Evolutionary conservation across 192 early-diverging fungal species (phyloP).

Genomic region (Fimicolochytrium jonesii): DNA sequence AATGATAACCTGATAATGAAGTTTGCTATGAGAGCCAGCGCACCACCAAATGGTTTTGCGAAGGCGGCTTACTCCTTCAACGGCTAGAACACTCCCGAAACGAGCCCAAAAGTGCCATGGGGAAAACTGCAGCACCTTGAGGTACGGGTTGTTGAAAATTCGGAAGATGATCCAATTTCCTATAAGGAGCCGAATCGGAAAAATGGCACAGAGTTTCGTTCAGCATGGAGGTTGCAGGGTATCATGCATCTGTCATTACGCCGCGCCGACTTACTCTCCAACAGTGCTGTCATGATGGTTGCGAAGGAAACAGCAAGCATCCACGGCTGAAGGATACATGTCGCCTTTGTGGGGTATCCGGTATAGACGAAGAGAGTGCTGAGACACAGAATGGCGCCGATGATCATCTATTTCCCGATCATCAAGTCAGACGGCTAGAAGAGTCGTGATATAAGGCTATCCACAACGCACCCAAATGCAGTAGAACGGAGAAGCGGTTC

Average conservation of each 20-base stretch:
- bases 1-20: neutral
- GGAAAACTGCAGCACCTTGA: neutral
- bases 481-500: neutral
- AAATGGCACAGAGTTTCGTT: no score
- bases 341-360: neutral
- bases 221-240: no score
- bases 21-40: no score
- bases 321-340: conserved; percentile 6
- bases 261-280: conserved; percentile 9
- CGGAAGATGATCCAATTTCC: neutral
- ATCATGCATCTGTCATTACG: no score
- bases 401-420: conserved; percentile 7
- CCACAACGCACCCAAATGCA: neutral
- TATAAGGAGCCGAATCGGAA: neutral
- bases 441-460: no score
- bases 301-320: neutral
- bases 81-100: neutral
- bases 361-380: neutral
- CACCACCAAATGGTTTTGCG: no score
- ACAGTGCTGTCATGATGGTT: neutral
- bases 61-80: neutral
- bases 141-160: conserved; percentile 11
- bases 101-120: neutral
- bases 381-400: neutral
- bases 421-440: no score